These are phyloP conservation scores for Puccinia hordei DNA, from an alignment of 1,284 basidiomycete genomes.

Conservation along the genomic window DNA sequence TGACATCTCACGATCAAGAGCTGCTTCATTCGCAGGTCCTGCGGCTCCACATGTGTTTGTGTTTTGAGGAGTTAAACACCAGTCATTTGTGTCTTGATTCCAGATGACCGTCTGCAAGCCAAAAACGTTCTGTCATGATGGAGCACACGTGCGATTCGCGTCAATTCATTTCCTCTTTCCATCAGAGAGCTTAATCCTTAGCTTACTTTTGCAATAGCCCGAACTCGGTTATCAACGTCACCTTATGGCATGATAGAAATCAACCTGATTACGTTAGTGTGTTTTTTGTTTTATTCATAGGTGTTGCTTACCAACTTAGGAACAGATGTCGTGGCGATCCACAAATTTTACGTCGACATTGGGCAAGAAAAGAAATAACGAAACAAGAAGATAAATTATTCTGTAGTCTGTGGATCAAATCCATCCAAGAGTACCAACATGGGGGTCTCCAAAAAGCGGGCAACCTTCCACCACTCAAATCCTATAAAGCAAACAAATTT, in stretches of 20 bases:
- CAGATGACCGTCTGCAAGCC: constrained; percentile 72
- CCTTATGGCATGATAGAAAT: not conserved
- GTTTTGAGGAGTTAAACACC: constrained; percentile 47
- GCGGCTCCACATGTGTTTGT: constrained; percentile 39
- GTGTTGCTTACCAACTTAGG: not conserved
- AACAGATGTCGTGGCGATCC: not conserved
- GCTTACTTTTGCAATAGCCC: constrained; percentile 50
- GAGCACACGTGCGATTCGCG: not conserved
- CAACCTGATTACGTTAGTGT: not conserved
- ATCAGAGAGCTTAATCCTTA: not conserved
- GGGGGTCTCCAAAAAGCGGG: constrained; percentile 58
- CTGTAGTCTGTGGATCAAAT: not conserved
- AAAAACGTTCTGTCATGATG: constrained; percentile 56
- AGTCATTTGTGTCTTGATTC: constrained; percentile 65
- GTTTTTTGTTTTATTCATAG: not conserved
- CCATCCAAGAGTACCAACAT: constrained; percentile 65
- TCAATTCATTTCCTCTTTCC: not conserved
- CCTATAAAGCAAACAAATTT: not conserved
- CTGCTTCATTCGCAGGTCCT: constrained; percentile 45
- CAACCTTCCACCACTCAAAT: constrained; percentile 42
- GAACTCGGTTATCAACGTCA: constrained; percentile 51
- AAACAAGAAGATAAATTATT: not conserved
- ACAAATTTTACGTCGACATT: not conserved
- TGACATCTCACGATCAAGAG: constrained; percentile 24
- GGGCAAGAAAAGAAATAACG: not conserved